phyloP scores from a whole-genome alignment of 2,329 filamentous ascomycete genomes.

The Colletotrichum sp. region DNA sequence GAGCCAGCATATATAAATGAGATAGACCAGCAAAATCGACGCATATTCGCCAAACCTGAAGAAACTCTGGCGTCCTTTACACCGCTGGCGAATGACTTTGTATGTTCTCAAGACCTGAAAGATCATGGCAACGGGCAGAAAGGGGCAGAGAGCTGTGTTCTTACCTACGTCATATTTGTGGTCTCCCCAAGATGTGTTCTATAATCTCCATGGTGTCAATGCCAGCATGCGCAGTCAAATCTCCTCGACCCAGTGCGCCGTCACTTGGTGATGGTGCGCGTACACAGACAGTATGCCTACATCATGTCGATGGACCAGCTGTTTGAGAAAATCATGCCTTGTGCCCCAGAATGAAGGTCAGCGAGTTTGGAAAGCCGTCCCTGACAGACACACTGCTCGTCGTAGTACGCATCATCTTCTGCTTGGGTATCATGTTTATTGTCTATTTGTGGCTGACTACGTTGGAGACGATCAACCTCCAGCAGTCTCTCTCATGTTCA shows the following conservation, averaged over 20 bases:
- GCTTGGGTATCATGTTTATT: background rate
- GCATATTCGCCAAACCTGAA: background rate
- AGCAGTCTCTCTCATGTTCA: constrained; percentile 29
- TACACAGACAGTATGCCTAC: background rate
- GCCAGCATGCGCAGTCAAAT: background rate
- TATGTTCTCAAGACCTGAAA: background rate
- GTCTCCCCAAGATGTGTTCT: background rate
- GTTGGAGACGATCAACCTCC: background rate
- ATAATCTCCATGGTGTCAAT: background rate
- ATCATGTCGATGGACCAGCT: background rate
- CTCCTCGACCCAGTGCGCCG: background rate
- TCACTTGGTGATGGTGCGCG: background rate
- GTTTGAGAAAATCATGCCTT: background rate
- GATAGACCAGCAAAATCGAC: background rate
- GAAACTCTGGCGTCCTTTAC: background rate
- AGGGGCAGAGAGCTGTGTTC: background rate
- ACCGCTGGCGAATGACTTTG: background rate
- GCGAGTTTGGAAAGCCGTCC: background rate
- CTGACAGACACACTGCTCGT: background rate
- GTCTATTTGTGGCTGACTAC: background rate
- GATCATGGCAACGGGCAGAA: background rate
- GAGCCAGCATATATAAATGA: background rate
- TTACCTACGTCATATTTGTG: background rate
- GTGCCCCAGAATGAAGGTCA: background rate
- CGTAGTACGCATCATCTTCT: background rate